Evolutionary conservation across 1,284 basidiomycete genomes (phyloP), one percentile per base, ranked within the genome.

Genomic region (Sphagnurus paluster): DNA sequence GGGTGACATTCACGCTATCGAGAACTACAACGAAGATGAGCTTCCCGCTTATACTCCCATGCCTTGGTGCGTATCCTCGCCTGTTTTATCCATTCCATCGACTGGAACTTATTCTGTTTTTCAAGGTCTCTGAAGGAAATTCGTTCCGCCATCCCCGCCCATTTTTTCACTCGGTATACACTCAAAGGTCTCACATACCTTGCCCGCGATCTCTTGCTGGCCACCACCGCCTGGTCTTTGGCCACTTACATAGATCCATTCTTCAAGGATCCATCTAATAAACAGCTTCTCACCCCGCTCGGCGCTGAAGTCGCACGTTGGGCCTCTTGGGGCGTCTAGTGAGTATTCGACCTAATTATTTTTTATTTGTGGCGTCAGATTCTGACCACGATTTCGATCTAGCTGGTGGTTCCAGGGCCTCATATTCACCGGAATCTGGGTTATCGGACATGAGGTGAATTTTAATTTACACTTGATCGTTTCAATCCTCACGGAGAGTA

Each of bases 321-420:
- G 72, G 37, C 56, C 16, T 61, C 64, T 4, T 79, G 76, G 76
- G 44, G 56, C 28, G 56, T 68, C 24, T 89, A 88, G 72, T 75
- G 52, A 49, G 69, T 5, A 5, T 17, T 17, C 8, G 25, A 26
- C 34, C 13, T 35, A 29, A 30, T 42, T 20, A 44, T 21, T 37
- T 10, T 6, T 13, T 8, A n/a, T 23, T 40, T 39, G 6, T 6
- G 7, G 25, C 11, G 25, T 26, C 25, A 26, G 7, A 26, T 11
- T 7, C 13, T 26, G 34, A 20, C 38, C 6, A 36, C 23, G 16
- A 13, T 23, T n/a, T 35, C 25, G 11, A 35, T 39, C 37, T 48
- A 75, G 77, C 56, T 82, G 79, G 79, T 82, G 79, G 79, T 79
- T 80, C 56, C 79, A 82, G 60, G 78, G 79, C 10, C 67, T 82